Percentiles rank a stretch among this genome's conserved stretches.
These are phyloP conservation scores for Diaporthe sp. DNA, from an alignment of 2,329 filamentous ascomycete species.

Conservation along the genomic window DNA sequence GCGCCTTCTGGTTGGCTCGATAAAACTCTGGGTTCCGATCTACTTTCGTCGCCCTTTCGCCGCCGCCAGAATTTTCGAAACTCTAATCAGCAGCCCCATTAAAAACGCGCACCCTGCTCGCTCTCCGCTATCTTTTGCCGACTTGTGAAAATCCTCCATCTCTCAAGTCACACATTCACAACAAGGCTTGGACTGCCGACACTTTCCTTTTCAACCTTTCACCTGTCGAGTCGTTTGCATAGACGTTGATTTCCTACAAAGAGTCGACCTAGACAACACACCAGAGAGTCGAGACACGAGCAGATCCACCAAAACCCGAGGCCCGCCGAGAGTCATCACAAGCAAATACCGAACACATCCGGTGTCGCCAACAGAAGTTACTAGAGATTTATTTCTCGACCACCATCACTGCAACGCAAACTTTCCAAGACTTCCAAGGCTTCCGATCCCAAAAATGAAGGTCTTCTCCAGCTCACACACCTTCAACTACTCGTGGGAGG, in stretches of 20 bases:
- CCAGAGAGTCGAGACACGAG: background rate
- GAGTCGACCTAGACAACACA: background rate
- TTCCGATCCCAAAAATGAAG: slow-evolving; percentile 40
- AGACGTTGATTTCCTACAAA: background rate
- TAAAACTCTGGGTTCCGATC: slow-evolving; percentile 39
- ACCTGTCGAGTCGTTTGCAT: background rate
- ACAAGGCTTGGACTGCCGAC: background rate
- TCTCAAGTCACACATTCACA: background rate
- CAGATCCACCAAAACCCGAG: background rate
- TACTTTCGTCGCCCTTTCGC: slow-evolving; percentile 38
- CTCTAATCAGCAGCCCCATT: slow-evolving; percentile 14
- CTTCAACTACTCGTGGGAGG: slow-evolving; percentile 98
- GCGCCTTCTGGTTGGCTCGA: slow-evolving; percentile 15
- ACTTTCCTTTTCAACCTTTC: slow-evolving; percentile 31
- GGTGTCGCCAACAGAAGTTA: background rate
- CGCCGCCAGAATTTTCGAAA: slow-evolving; percentile 21
- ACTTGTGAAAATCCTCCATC: slow-evolving; percentile 17
- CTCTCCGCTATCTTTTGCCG: slow-evolving; percentile 11
- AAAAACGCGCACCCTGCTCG: slow-evolving; percentile 28
- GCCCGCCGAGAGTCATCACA: background rate
- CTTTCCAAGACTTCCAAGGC: background rate
- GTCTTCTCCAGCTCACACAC: slow-evolving; percentile 91
- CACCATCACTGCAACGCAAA: background rate
- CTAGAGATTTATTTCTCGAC: background rate
- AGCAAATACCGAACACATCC: slow-evolving; percentile 3